Base-by-base conservation (phyloP, 2,329 filamentous ascomycete species). In the Botrytis deweyae region DNA sequence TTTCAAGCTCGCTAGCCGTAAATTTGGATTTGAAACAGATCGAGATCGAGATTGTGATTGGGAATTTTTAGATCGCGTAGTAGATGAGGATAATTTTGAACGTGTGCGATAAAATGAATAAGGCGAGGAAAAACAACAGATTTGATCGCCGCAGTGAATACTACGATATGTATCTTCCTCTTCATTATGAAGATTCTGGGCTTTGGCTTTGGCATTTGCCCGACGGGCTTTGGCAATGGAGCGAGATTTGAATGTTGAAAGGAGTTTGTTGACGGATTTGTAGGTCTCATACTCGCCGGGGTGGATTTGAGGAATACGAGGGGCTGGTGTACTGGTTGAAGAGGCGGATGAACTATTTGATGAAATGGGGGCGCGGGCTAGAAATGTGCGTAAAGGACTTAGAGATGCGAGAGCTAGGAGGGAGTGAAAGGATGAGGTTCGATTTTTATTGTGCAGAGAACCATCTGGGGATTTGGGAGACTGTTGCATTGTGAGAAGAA, bases 91-190 rank as follows among this genome's bases (percentile, higher is more conserved):
- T 20, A 25, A 4, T 1, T 6, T 42, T 64, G 62, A 58, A 5
- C 66, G 66, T 2, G n/a, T 25, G 8, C 62, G 70, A 58, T 66
- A 72, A n/a, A 58, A 59, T 10, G 70, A 67, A n/a, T 72, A 72
- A 3, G 70, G 62, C 3, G 61, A 44, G 18, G 36, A 33, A 44
- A 72, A 67, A 44, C 70, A 72, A 44, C 70, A 72, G 1, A 38
- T 72, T 59, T 55, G 44, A 36, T 72, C 70, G 8, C 70, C 70
- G 62, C 61, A 72, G 33, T 72, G 70, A 8, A 67, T 72, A n/a
- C 62, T 61, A 22, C 61, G 61, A 29, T 72, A 72, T 22, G 70
- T 72, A 25, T 72, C 70, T 42, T 63, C 38, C 25, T 63, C 61
- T 42, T 29, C 52, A 29, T 58, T 9, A 9, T 42, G 61, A n/a